Evolutionary conservation across 164 flowering plant species (phyloP).

Genomic region (Paratinospora sagittata): DNA sequence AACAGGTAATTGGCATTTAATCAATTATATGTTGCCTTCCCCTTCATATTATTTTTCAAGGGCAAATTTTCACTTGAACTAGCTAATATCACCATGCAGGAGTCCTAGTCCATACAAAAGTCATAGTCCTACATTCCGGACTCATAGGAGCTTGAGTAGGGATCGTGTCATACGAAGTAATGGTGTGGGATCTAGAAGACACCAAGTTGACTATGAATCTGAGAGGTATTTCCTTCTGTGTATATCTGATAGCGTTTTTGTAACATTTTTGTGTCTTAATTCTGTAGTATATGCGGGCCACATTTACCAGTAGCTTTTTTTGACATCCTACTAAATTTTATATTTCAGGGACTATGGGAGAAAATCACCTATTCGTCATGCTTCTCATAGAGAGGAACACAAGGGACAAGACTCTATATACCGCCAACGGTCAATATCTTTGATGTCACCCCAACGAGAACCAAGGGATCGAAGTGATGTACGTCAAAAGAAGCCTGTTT

Average conservation of each 20-base stretch:
- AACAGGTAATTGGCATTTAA: conserved; percentile 38
- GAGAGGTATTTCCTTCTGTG: conserved; percentile 17
- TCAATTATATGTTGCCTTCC: neutral
- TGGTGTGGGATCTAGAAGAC: conserved; percentile 23
- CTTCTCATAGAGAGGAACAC: conserved; percentile 24
- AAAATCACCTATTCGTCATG: conserved; percentile 29
- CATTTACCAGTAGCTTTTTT: neutral
- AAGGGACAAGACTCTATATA: conserved; percentile 21
- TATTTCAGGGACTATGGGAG: conserved; percentile 27
- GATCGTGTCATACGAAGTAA: conserved; percentile 18
- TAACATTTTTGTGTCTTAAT: no score
- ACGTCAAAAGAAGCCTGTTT: conserved; percentile 17
- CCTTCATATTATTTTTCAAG: neutral
- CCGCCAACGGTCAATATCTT: conserved; percentile 30
- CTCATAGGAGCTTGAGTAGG: conserved; percentile 30
- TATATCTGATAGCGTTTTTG: conserved; percentile 1
- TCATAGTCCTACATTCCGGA: conserved; percentile 16
- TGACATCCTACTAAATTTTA: neutral
- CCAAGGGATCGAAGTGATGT: conserved; percentile 15
- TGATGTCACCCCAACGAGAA: conserved; percentile 57
- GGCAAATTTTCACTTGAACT: neutral
- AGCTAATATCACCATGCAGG: conserved; percentile 13
- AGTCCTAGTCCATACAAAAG: conserved; percentile 27
- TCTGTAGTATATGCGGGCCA: neutral
- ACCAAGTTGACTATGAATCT: conserved; percentile 19